Percentiles rank a stretch among this genome's conserved stretches.
phyloP scores from a whole-genome alignment of 768 basidiomycete genomes.

The Suillus paluster region DNA sequence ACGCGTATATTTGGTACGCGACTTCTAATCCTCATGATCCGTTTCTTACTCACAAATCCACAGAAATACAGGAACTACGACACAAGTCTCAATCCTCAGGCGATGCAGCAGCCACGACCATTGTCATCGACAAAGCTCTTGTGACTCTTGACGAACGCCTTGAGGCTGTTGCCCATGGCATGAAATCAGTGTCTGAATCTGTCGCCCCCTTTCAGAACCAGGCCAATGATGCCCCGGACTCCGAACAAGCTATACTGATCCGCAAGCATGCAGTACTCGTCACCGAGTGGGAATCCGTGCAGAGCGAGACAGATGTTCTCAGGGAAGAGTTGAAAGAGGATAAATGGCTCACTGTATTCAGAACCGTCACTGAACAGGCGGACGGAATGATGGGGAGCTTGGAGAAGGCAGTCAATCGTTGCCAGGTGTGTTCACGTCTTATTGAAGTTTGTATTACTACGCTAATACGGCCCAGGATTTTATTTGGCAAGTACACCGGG shows the following conservation, averaged over 20 bases:
- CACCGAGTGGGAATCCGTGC: constrained; percentile 81
- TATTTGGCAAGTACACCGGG: constrained; percentile 79
- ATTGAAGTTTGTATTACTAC: neutral
- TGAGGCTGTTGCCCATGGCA: constrained; percentile 71
- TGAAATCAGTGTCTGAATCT: constrained; percentile 69
- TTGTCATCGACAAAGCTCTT: constrained; percentile 80
- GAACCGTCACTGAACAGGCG: constrained; percentile 92
- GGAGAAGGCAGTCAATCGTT: constrained; percentile 90
- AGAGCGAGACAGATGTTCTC: constrained; percentile 78
- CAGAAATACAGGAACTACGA: constrained; percentile 92
- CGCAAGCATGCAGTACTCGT: constrained; percentile 76
- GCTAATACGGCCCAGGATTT: constrained; percentile 61
- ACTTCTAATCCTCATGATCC: neutral
- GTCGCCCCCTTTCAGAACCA: constrained; percentile 61
- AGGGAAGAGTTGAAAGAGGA: constrained; percentile 96
- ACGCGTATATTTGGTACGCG: constrained; percentile 84
- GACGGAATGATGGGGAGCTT: constrained; percentile 97
- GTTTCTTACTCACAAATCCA: neutral
- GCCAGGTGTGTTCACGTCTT: constrained; percentile 63
- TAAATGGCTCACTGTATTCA: constrained; percentile 94
- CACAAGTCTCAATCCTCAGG: constrained; percentile 77
- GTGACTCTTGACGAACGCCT: constrained; percentile 80
- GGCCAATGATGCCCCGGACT: constrained; percentile 51
- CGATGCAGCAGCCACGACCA: constrained; percentile 61
- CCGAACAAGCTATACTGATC: constrained; percentile 48